These are phyloP conservation scores for Lolium perenne DNA, from an alignment of 176 grass and related monocot genomes.

Conservation along the genomic window DNA sequence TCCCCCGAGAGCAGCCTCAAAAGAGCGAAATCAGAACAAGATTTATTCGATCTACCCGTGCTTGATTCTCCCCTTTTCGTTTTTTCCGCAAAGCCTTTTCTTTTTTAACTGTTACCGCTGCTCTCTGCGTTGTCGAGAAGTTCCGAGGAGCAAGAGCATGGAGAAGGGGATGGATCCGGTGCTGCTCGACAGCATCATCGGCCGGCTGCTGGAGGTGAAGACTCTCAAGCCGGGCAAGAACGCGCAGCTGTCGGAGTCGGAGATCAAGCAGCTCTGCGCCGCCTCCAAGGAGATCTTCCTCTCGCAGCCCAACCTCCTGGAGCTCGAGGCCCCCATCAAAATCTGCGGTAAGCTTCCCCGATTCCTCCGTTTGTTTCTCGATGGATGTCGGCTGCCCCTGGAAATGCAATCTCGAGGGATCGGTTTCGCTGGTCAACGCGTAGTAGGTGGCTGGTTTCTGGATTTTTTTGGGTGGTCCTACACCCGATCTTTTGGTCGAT, in stretches of 20 bases:
- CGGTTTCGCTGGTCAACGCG: slow-evolving; percentile 57
- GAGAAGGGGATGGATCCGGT: slow-evolving; percentile 62
- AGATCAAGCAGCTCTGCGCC: slow-evolving; percentile 79
- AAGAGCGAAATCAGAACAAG: slow-evolving; percentile 13
- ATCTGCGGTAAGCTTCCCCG: slow-evolving; percentile 61
- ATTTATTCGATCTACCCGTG: slow-evolving; percentile 38
- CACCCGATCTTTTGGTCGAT: slow-evolving; percentile 35
- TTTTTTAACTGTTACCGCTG: slow-evolving; percentile 39
- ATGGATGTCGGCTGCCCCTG: background rate
- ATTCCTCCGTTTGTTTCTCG: slow-evolving; percentile 17
- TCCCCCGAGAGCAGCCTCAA: background rate
- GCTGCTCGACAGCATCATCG: slow-evolving; percentile 68
- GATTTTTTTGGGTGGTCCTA: slow-evolving; percentile 12
- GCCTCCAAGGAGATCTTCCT: slow-evolving; percentile 75
- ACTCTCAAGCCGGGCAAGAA: slow-evolving; percentile 61
- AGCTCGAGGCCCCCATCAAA: slow-evolving; percentile 83
- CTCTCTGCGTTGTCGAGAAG: slow-evolving; percentile 41
- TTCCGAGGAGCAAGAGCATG: slow-evolving; percentile 33
- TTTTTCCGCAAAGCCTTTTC: background rate
- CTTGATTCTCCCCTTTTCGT: slow-evolving; percentile 22
- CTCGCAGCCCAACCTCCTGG: slow-evolving; percentile 75
- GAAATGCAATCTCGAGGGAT: slow-evolving; percentile 47
- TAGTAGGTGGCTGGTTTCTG: slow-evolving; percentile 9
- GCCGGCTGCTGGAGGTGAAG: slow-evolving; percentile 64
- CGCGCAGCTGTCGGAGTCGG: slow-evolving; percentile 66